These are phyloP conservation scores for Avicennia marina DNA, from an alignment of 257 asterid species.

Conservation along the genomic window DNA sequence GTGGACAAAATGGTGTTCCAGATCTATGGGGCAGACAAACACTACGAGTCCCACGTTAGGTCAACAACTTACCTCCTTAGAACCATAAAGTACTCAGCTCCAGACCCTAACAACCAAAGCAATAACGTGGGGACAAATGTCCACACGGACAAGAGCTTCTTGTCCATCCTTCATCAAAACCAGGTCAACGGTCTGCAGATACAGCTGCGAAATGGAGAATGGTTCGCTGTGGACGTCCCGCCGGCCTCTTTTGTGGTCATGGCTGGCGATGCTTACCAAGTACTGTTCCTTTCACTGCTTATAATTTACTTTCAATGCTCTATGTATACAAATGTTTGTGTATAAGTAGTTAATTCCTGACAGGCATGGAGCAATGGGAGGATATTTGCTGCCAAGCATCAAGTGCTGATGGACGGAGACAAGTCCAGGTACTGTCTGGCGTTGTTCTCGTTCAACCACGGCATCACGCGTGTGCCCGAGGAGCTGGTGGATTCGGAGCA, in stretches of 20 bases:
- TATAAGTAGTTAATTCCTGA: not conserved
- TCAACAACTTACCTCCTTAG: conserved; percentile 47
- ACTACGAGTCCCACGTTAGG: conserved; percentile 36
- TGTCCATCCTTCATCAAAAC: conserved; percentile 49
- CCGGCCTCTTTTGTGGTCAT: conserved; percentile 48
- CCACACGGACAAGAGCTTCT: conserved; percentile 62
- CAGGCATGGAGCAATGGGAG: conserved; percentile 79
- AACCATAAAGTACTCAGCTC: conserved; percentile 36
- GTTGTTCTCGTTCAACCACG: conserved; percentile 49
- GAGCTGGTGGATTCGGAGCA: conserved; percentile 53
- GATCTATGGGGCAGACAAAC: conserved; percentile 48
- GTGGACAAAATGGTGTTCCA: conserved; percentile 55
- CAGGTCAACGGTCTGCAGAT: conserved; percentile 52
- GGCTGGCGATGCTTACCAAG: conserved; percentile 61
- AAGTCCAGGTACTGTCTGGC: conserved; percentile 44
- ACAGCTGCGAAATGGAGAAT: conserved; percentile 42
- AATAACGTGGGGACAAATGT: conserved; percentile 31
- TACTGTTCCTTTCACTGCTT: not conserved
- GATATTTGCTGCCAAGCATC: conserved; percentile 44
- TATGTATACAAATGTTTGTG: not conserved
- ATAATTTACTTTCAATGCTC: not conserved
- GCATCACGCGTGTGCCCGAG: conserved; percentile 35
- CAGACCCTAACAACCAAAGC: conserved; percentile 17
- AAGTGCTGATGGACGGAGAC: conserved; percentile 41
- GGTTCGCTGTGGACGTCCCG: conserved; percentile 46